Percentiles rank a stretch among this genome's conserved stretches.
phyloP scores from a whole-genome alignment of 2,329 filamentous ascomycete species.

The Aureobasidium zeae region DNA sequence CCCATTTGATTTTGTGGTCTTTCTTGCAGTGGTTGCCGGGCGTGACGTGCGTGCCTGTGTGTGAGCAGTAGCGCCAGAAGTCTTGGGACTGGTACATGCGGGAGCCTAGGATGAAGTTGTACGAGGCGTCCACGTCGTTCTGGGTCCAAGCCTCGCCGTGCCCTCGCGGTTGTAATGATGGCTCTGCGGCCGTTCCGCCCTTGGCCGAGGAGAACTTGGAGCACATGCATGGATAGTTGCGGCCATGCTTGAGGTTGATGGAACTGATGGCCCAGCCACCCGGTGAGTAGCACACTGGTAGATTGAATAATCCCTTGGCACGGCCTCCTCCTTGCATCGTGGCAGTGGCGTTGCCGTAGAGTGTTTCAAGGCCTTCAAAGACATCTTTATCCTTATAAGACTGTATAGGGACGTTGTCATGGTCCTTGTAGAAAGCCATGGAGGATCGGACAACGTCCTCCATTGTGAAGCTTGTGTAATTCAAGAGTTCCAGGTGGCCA shows the following conservation, averaged over 20 bases:
- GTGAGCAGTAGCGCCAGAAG: neutral
- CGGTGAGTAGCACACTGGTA: neutral
- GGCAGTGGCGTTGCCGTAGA: neutral
- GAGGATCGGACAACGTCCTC: neutral
- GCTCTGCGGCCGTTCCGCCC: neutral
- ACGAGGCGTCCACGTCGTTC: neutral
- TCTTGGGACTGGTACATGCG: neutral
- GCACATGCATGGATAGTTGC: constrained; percentile 1
- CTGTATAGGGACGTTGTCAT: neutral
- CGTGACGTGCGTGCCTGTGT: neutral
- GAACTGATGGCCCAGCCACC: neutral
- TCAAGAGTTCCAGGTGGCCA: neutral
- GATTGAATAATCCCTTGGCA: neutral
- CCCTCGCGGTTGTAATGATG: neutral
- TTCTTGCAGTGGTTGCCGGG: neutral
- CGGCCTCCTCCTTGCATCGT: neutral
- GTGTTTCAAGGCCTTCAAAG: neutral
- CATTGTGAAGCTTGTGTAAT: neutral
- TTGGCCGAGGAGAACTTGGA: neutral
- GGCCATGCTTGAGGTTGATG: neutral
- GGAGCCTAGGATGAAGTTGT: neutral
- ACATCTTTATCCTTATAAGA: neutral
- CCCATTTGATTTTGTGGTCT: neutral
- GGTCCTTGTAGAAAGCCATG: neutral
- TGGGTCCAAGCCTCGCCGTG: neutral